A percentile compares a stretch with the other conserved stretches of the same genome.
These are phyloP conservation scores for Tephrocybe sp. DNA, from an alignment of 768 basidiomycete species.

Conservation along the genomic window DNA sequence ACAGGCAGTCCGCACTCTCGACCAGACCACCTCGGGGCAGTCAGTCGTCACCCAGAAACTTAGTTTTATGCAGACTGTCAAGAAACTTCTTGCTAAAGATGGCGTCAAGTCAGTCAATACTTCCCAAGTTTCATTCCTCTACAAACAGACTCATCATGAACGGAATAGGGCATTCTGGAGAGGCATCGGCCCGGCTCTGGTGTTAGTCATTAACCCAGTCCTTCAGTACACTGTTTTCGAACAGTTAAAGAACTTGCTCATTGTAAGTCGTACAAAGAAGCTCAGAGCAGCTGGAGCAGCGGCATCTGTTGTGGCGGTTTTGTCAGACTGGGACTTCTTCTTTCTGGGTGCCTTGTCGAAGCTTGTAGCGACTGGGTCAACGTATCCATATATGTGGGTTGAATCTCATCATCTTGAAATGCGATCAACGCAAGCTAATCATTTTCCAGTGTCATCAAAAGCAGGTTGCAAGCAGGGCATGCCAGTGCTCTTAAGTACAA, in stretches of 20 bases:
- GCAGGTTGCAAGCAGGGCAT: conserved; percentile 74
- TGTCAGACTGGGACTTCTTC: conserved; percentile 91
- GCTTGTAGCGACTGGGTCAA: conserved; percentile 56
- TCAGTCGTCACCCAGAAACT: conserved; percentile 40
- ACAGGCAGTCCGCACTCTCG: conserved; percentile 68
- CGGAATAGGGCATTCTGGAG: conserved; percentile 82
- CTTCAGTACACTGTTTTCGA: conserved; percentile 95
- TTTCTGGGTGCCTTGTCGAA: conserved; percentile 93
- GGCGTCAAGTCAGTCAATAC: conserved; percentile 47
- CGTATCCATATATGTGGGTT: conserved; percentile 48
- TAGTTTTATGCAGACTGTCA: conserved; percentile 63
- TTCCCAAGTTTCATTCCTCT: neutral
- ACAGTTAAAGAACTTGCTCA: conserved; percentile 84
- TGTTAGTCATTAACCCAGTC: conserved; percentile 93
- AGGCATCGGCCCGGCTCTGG: conserved; percentile 90
- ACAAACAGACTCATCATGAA: neutral
- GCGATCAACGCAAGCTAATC: neutral
- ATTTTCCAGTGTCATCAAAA: conserved; percentile 62
- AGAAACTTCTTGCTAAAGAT: conserved; percentile 66
- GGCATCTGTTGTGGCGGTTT: conserved; percentile 41
- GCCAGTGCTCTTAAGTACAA: conserved; percentile 66
- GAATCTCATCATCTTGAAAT: neutral
- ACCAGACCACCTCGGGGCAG: conserved; percentile 26
- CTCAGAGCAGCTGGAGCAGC: conserved; percentile 45
- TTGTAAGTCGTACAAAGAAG: conserved; percentile 57